phyloP scores from a whole-genome alignment of 768 basidiomycete genomes.

The Ramaria rubella region DNA sequence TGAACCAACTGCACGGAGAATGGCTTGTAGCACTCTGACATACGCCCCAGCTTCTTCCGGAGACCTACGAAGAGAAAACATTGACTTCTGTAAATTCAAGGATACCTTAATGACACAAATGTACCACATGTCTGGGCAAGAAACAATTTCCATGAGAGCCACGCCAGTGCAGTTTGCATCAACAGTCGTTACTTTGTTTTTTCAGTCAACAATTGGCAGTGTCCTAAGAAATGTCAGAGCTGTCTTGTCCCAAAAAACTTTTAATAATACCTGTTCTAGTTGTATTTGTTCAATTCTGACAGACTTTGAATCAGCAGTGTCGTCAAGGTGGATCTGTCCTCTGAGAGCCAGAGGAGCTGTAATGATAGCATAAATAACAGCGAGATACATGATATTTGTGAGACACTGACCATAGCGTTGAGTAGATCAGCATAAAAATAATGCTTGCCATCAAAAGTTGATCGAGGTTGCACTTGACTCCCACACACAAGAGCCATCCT shows the following conservation, averaged over 20 bases:
- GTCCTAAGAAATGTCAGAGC: conserved; percentile 46
- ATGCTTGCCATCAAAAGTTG: conserved; percentile 93
- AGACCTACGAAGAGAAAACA: conserved; percentile 37
- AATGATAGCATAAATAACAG: conserved; percentile 3
- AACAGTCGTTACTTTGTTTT: conserved; percentile 49
- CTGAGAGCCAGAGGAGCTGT: conserved; percentile 78
- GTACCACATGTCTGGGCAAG: conserved; percentile 81
- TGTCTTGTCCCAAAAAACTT: neutral
- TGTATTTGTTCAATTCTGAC: conserved; percentile 94
- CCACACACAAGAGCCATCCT: conserved; percentile 75
- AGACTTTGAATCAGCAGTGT: conserved; percentile 29
- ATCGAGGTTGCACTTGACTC: conserved; percentile 55
- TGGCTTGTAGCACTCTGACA: conserved; percentile 71
- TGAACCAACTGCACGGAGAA: conserved; percentile 76
- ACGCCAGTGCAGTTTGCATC: conserved; percentile 90
- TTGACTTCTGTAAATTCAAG: no score
- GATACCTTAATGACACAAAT: conserved; percentile 1
- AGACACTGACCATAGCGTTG: conserved; percentile 73
- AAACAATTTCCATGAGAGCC: conserved; percentile 93
- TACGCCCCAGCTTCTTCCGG: conserved; percentile 89
- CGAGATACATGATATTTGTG: neutral
- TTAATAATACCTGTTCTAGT: conserved; percentile 75
- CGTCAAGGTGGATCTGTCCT: conserved; percentile 41
- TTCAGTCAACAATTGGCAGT: conserved; percentile 80
- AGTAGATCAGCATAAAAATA: conserved; percentile 94